Evolutionary conservation across 306 rosid genomes (phyloP).

Genomic region (Trichosanthes cucumerina): DNA sequence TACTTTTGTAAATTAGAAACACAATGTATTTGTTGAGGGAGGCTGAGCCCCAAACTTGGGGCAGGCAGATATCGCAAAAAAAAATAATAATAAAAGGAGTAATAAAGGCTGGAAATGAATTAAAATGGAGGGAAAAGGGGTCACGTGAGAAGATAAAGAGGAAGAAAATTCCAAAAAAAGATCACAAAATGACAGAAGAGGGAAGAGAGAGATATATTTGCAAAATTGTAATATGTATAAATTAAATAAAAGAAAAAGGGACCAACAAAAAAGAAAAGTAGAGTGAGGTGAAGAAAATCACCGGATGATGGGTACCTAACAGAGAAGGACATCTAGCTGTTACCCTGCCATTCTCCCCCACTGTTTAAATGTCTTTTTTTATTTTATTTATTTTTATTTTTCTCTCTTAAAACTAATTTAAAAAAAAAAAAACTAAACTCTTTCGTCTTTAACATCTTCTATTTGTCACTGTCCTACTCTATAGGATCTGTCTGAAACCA

Average conservation of each 20-base stretch:
- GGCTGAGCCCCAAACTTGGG: neutral
- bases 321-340: slow-evolving; percentile 31
- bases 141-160: neutral
- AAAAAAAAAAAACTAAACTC: neutral
- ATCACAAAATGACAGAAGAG: neutral
- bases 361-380: neutral
- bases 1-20: neutral
- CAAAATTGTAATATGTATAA: neutral
- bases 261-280: neutral
- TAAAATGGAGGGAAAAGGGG: neutral
- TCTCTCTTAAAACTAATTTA: neutral
- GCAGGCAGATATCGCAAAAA: neutral
- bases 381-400: neutral
- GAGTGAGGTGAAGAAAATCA: slow-evolving; percentile 23
- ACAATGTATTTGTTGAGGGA: neutral
- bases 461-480: slow-evolving; percentile 6
- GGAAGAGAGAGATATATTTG: neutral
- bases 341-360: slow-evolving; percentile 6
- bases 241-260: neutral
- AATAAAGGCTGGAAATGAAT: neutral
- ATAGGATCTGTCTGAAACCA: neutral
- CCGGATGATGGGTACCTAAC: slow-evolving; percentile 37
- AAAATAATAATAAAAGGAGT: neutral
- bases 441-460: neutral
- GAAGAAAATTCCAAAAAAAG: neutral